Base-by-base conservation (phyloP, 192 early-diverging fungal species). In the Linderina pennispora region DNA sequence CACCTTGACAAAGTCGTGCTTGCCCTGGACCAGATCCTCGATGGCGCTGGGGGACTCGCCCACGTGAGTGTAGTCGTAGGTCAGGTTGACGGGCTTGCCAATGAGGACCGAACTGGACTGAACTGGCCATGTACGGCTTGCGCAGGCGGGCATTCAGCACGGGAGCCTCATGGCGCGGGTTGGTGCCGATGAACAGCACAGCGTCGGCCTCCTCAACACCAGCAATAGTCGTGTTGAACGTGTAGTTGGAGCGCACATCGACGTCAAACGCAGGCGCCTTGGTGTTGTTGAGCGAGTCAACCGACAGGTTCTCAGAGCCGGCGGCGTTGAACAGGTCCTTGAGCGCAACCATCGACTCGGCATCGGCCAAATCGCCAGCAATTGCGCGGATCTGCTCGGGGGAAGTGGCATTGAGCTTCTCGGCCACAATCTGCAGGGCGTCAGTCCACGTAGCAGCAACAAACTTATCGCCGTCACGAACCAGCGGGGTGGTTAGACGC, bases 131-230 rank as follows among this genome's bases (percentile, higher is more conserved):
- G 55, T 86, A 98, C 17, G 90, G 82, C 75, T 96, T 97, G 57
- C 94, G 85, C 54, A 98, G 85, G 40, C 96, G 86, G 15, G 94
- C 90, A 76, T 98, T 97, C 45, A 98, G 71, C 63, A 97, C 88
- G 20, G 96, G 74, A 2, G 90, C 96, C 74, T 98, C 96, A 53
- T 90, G 92, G 20, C 92, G 87, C 23, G 96, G 96, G 76, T 98
- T 97, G 21, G 94, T 89, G 21, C 92, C 96, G 17, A 98, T 65
- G 31, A 98, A 67, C 23, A 98, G 77, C 8, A 98, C 74, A 4
- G 78, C 86, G 64, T 98, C 96, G 16, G 96, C 96, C 22, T 88
- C 84, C 73, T 98, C 96, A 36, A 93, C 79, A 37, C 90, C 91
- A 15, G 80, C 79, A 45, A 98, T 80, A 24, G 85, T 80, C 31